phyloP scores from a whole-genome alignment of 257 asterid genomes.

The Fraxinus quadrangulata region DNA sequence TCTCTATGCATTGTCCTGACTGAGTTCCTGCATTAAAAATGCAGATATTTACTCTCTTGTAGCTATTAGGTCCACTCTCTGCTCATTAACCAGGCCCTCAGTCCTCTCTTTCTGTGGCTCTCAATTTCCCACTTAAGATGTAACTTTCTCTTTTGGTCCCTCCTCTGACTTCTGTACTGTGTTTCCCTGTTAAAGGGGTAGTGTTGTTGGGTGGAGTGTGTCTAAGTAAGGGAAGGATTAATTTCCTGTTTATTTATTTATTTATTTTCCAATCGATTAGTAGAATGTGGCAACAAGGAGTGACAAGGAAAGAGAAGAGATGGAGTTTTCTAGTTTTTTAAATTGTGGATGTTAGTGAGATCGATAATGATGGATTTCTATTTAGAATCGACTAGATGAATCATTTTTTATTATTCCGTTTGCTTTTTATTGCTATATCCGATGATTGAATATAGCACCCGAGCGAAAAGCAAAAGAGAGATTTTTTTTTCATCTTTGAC shows the following conservation, averaged over 20 bases:
- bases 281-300: too few relatives aligned
- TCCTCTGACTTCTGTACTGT: constrained; percentile 28
- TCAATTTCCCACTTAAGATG: constrained; percentile 1
- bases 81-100: constrained; percentile 7
- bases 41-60: background rate
- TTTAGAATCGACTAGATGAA: too few relatives aligned
- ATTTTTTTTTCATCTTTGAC: background rate
- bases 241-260: background rate
- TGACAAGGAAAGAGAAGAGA: too few relatives aligned
- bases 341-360: too few relatives aligned
- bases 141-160: constrained; percentile 44
- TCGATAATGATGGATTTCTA: too few relatives aligned
- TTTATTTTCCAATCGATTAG: background rate
- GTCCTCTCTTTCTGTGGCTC: constrained; percentile 22
- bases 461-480: too few relatives aligned
- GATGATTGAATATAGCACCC: too few relatives aligned
- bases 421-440: too few relatives aligned
- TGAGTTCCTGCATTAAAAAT: background rate
- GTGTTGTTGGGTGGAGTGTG: constrained; percentile 7
- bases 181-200: constrained; percentile 25
- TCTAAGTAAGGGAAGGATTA: background rate
- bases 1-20: background rate
- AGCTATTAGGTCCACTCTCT: constrained; percentile 19
- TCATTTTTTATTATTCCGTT: too few relatives aligned
- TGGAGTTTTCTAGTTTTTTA: too few relatives aligned